A percentile compares a stretch with the other conserved stretches of the same genome.
phyloP scores from a whole-genome alignment of 768 basidiomycete species.

The Floccularia luteovirens region DNA sequence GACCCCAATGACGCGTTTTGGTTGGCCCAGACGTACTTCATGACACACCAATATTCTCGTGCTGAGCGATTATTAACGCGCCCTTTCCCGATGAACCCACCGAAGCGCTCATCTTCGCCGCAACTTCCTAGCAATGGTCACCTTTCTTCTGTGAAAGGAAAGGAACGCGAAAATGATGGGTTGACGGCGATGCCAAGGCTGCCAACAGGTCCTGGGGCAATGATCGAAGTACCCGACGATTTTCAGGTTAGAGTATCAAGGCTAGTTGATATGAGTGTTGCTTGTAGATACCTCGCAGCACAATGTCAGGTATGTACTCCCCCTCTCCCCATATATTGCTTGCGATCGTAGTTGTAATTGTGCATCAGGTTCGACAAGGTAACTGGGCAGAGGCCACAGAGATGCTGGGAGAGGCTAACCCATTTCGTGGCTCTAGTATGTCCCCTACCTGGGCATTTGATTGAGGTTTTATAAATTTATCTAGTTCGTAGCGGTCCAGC shows the following conservation, averaged over 20 bases:
- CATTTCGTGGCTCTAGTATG: slow-evolving; percentile 67
- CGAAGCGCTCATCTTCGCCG: slow-evolving; percentile 26
- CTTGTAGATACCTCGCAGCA: slow-evolving; percentile 93
- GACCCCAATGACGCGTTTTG: slow-evolving; percentile 99
- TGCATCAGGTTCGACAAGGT: slow-evolving; percentile 64
- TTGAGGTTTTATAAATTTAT: background rate
- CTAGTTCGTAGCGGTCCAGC: slow-evolving; percentile 58
- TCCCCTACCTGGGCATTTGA: background rate
- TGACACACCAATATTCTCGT: slow-evolving; percentile 91
- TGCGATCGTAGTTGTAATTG: slow-evolving; percentile 7
- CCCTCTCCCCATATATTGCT: slow-evolving; percentile 1
- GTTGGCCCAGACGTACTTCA: slow-evolving; percentile 97
- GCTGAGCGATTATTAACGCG: slow-evolving; percentile 87
- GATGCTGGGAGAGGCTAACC: slow-evolving; percentile 89
- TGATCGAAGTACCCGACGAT: slow-evolving; percentile 62
- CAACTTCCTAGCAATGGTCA: slow-evolving; percentile 34
- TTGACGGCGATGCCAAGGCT: slow-evolving; percentile 39
- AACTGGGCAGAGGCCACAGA: slow-evolving; percentile 91
- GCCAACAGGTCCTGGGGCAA: slow-evolving; percentile 64
- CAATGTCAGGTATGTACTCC: slow-evolving; percentile 70
- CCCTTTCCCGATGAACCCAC: slow-evolving; percentile 60
- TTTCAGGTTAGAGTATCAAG: slow-evolving; percentile 62
- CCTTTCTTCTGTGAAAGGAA: slow-evolving; percentile 42
- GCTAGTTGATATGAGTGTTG: slow-evolving; percentile 90
- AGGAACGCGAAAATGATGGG: slow-evolving; percentile 47